These are phyloP conservation scores for Physaria fendleri DNA, from an alignment of 345 rosid species.

Conservation along the genomic window DNA sequence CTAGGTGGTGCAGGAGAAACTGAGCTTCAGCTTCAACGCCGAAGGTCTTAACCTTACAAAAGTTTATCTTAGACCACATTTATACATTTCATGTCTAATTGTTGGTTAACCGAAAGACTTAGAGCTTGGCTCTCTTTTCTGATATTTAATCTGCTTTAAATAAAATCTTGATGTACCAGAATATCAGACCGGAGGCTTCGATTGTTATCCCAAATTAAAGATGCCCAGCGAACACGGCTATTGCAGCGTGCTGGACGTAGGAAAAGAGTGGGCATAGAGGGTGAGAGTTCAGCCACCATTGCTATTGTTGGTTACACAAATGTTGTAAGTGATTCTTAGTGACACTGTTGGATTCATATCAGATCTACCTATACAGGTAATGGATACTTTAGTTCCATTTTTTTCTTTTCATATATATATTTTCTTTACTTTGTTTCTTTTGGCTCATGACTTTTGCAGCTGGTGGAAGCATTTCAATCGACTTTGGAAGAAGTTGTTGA, in stretches of 20 bases:
- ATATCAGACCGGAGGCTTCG: constrained; percentile 58
- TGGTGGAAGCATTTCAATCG: constrained; percentile 92
- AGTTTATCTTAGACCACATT: not conserved
- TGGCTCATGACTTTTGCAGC: constrained; percentile 29
- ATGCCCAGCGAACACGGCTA: constrained; percentile 77
- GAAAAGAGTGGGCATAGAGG: constrained; percentile 46
- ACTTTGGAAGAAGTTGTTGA: constrained; percentile 92
- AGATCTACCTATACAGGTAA: constrained; percentile 89
- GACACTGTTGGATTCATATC: constrained; percentile 98
- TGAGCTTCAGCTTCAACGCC: constrained; percentile 92
- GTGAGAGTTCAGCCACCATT: constrained; percentile 56
- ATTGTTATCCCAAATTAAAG: constrained; percentile 69
- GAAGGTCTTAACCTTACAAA: constrained; percentile 38
- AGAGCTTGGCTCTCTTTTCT: not conserved
- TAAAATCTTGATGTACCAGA: constrained; percentile 36
- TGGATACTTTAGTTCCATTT: not conserved
- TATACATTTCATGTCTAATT: not conserved
- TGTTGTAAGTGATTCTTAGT: constrained; percentile 82
- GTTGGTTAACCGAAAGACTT: not conserved
- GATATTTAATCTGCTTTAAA: not conserved
- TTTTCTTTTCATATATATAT: not conserved
- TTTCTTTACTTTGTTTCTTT: not conserved
- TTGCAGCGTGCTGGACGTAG: constrained; percentile 78
- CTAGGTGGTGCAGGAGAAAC: constrained; percentile 99
- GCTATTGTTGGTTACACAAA: constrained; percentile 98